Evolutionary conservation across 768 basidiomycete species (phyloP).

Genomic region (Tubosaeta sp.): DNA sequence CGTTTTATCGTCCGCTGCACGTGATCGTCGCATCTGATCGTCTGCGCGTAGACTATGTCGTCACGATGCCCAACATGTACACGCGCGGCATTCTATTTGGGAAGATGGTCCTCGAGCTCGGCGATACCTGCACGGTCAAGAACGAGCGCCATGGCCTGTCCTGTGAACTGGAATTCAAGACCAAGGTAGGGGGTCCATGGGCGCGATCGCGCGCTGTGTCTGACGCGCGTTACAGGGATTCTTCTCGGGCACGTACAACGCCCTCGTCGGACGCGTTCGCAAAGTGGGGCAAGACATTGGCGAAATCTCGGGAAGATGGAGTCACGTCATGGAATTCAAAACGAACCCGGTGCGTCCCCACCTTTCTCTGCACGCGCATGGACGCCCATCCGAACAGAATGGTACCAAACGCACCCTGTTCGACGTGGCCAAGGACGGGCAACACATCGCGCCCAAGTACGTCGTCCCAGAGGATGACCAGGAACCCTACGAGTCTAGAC

Average conservation of each 20-base stretch:
- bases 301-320: slow-evolving; percentile 90
- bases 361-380: too few relatives aligned
- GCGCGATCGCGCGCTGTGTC: background rate
- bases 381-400: slow-evolving; percentile 36
- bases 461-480: slow-evolving; percentile 86
- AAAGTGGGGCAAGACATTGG: slow-evolving; percentile 63
- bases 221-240: slow-evolving; percentile 58
- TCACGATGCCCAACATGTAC: slow-evolving; percentile 99
- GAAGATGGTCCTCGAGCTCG: slow-evolving; percentile 95
- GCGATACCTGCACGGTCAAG: slow-evolving; percentile 81
- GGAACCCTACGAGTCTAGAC: slow-evolving; percentile 84
- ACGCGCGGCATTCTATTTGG: slow-evolving; percentile 83
- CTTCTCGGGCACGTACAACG: slow-evolving; percentile 96
- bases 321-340: slow-evolving; percentile 83
- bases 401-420: slow-evolving; percentile 76
- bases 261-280: slow-evolving; percentile 76
- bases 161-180: slow-evolving; percentile 95
- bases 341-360: slow-evolving; percentile 49
- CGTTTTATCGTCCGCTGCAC: slow-evolving; percentile 26
- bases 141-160: slow-evolving; percentile 71
- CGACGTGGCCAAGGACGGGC: slow-evolving; percentile 73
- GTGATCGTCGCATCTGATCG: slow-evolving; percentile 1
- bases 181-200: slow-evolving; percentile 56
- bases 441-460: slow-evolving; percentile 72
- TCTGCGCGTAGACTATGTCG: slow-evolving; percentile 67